Conservation (phyloP, 257 asterid species). For the Fraxinus cuspidata region DNA sequence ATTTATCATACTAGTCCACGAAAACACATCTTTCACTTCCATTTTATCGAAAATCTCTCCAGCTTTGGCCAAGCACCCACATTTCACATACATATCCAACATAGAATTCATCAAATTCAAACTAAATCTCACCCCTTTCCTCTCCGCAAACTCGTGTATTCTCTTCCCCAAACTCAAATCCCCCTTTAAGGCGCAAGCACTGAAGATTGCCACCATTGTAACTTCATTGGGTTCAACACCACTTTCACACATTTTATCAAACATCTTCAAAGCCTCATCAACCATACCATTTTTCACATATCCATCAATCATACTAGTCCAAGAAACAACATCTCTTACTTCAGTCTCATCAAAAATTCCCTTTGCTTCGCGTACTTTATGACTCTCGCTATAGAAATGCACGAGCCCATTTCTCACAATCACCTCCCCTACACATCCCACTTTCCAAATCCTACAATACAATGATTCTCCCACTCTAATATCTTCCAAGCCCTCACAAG, state of each 20-base stretch:
- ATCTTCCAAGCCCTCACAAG: constrained; percentile 50
- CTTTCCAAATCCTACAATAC: constrained; percentile 65
- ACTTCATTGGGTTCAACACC: constrained; percentile 67
- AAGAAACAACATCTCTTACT: constrained; percentile 70
- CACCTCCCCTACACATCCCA: constrained; percentile 57
- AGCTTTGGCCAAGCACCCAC: constrained; percentile 62
- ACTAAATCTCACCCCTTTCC: constrained; percentile 40
- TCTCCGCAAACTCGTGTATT: constrained; percentile 42
- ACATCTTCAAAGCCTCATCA: constrained; percentile 67
- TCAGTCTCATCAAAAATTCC: constrained; percentile 55
- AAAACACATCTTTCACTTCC: constrained; percentile 67
- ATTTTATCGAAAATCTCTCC: constrained; percentile 47
- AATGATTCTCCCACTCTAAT: constrained; percentile 47
- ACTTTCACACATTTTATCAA: constrained; percentile 57
- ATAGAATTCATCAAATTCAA: constrained; percentile 62
- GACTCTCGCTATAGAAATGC: constrained; percentile 61
- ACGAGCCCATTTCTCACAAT: constrained; percentile 67
- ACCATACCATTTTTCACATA: constrained; percentile 49
- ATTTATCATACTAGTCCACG: constrained; percentile 81
- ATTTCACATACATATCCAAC: constrained; percentile 78
- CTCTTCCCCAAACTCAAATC: constrained; percentile 54
- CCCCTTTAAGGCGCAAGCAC: constrained; percentile 71
- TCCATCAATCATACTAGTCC: constrained; percentile 82
- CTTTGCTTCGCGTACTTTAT: constrained; percentile 37
- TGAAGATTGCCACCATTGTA: constrained; percentile 64